Base-by-base conservation (phyloP, 805 yeast species). In the Metschnikowia aberdeeniae region DNA sequence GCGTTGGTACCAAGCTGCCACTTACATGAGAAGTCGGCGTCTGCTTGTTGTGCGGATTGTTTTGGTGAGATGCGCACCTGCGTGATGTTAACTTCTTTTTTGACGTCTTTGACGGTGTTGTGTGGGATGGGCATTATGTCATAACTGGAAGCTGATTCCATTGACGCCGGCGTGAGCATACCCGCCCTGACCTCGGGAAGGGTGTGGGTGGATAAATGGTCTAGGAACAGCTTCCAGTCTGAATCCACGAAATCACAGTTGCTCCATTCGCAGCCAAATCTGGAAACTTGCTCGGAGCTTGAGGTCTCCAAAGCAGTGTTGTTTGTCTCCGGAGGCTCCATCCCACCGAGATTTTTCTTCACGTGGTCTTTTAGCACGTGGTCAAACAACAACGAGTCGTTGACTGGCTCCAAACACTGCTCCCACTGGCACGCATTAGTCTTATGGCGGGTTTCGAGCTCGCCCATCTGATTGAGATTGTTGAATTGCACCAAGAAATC, bases 221-320 rank as follows among this genome's bases (percentile, higher is more conserved):
- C 67, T 9, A 86, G 63, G 27, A 89, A 65, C 5, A 74, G 60
- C 27, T 79, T 68, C 38, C 83, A 58, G 53, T 80, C 81, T 13
- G 65, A 59, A 26, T 84, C 73, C 17, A 69, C 67, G 58, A 73
- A 86, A 35, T 75, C 66, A 72, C 97, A 89, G 43, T 81, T 74
- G 45, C 70, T 65, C 96, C 96, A 89, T 57, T 82, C 88, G 67
- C 97, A 89, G 40, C 73, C 68, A 41, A 63, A 69, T 11, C 47
- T 48, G 12, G 56, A 50, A 28, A 35, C 27, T n/a, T 6, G 47
- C 40, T 36, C 32, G 36, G 27, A 2, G 42, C 32, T 7, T 29
- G 32, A 20, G 17, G 22, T 19, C 29, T 39, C 32, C 13, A 29
- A 38, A 9, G 35, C 37, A 17, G 20, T 22, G 8, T n/a, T 42